Evolutionary conservation across 2,329 filamentous ascomycete genomes (phyloP).

Genomic region (Bipolaris sorokiniana): DNA sequence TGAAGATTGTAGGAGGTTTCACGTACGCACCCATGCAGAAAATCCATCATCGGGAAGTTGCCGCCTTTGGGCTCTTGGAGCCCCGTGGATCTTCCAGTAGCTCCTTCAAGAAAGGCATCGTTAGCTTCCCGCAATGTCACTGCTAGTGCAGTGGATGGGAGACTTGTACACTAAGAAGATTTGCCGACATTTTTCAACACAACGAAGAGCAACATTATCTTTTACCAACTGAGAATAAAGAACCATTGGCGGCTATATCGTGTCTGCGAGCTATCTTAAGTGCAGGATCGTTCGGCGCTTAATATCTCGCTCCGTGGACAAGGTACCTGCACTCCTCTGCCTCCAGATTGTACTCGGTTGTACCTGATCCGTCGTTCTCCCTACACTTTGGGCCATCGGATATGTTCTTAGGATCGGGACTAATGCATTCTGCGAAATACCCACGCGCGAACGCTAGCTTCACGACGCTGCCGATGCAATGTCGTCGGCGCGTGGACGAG

Average conservation of each 20-base stretch:
- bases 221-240: neutral
- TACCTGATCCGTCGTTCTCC: constrained; percentile 27
- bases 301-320: constrained; percentile 31
- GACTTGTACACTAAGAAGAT: neutral
- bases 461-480: neutral
- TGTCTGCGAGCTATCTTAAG: constrained; percentile 17
- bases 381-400: constrained; percentile 13
- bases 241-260: constrained; percentile 13
- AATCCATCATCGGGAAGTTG: neutral
- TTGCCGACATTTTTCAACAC: neutral
- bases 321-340: constrained; percentile 31
- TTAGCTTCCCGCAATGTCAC: neutral
- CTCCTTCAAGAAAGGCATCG: neutral
- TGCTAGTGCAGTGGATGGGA: neutral
- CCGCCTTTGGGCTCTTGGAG: neutral
- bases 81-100: neutral
- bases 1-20: neutral
- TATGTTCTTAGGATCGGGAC: constrained; percentile 16
- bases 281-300: constrained; percentile 12
- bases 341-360: constrained; percentile 29
- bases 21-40: neutral
- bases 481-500: constrained; percentile 20
- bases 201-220: neutral
- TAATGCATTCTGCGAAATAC: constrained; percentile 30
- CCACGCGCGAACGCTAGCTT: constrained; percentile 20